These are phyloP conservation scores for Hebeloma cylindrosporum DNA, from an alignment of 768 basidiomycete species.

Conservation along the genomic window DNA sequence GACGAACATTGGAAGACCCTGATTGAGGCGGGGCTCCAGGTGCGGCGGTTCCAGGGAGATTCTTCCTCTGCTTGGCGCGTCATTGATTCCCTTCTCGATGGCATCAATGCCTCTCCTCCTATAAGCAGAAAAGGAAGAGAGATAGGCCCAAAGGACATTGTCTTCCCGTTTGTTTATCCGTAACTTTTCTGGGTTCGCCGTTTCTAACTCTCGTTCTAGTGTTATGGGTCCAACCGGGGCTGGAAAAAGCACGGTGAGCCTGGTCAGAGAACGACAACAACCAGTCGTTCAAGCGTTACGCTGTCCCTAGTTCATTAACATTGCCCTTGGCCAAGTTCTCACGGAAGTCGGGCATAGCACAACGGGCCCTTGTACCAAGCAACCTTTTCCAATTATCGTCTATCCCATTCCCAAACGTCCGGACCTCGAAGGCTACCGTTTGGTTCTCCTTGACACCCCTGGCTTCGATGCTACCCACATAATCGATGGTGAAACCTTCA, in stretches of 20 bases:
- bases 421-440: background rate
- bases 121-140: constrained; percentile 1
- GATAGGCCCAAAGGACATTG: constrained; percentile 4
- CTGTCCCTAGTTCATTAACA: constrained; percentile 4
- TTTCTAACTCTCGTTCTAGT: background rate
- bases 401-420: background rate
- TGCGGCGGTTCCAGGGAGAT: background rate
- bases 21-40: background rate
- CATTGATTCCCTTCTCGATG: background rate
- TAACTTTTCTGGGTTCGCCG: background rate
- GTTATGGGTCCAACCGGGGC: constrained; percentile 9
- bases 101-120: background rate
- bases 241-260: constrained; percentile 8
- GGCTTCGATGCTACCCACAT: constrained; percentile 23
- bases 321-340: background rate
- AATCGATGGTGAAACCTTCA: constrained; percentile 15
- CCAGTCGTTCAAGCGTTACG: background rate
- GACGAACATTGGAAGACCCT: background rate
- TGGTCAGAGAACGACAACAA: background rate
- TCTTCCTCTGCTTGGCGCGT: constrained; percentile 11
- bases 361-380: background rate
- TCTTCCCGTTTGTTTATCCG: constrained; percentile 4
- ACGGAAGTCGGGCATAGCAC: background rate
- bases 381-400: background rate
- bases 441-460: constrained; percentile 22